Percentiles rank a stretch among this genome's conserved stretches.
Evolutionary conservation across 805 yeast genomes (phyloP).

Genomic region (Sugiyamaella americana): DNA sequence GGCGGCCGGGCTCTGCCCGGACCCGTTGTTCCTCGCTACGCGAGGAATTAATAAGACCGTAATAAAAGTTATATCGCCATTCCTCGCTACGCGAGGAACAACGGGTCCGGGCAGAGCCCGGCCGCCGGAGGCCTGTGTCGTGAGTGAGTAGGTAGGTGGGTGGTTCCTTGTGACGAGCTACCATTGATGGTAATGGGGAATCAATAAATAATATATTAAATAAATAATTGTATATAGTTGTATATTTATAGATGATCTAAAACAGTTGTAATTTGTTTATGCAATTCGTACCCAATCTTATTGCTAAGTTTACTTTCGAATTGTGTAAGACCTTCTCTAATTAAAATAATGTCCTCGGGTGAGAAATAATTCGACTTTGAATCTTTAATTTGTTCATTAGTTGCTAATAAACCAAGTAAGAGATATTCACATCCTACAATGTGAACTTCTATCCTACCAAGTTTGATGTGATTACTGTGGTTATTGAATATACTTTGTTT

Average conservation of each 20-base stretch:
- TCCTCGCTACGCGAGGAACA: too few species aligned
- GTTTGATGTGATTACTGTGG: neutral
- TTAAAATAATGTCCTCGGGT: neutral
- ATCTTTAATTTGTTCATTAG: neutral
- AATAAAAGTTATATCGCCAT: too few species aligned
- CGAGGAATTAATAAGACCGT: too few species aligned
- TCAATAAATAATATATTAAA: neutral
- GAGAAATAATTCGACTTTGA: neutral
- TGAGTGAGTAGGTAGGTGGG: too few species aligned
- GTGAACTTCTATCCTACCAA: too few species aligned
- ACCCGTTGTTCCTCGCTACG: too few species aligned
- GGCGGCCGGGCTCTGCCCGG: too few species aligned
- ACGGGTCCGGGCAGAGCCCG: too few species aligned
- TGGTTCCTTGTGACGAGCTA: neutral
- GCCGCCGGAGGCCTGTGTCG: too few species aligned
- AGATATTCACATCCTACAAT: conserved; percentile 9
- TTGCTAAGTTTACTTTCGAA: conserved; percentile 2
- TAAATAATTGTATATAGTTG: neutral
- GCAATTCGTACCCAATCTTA: neutral
- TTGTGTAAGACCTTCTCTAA: conserved; percentile 3
- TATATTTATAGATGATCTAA: neutral
- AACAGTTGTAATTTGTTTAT: conserved; percentile 4
- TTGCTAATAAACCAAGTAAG: conserved; percentile 9
- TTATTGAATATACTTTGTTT: neutral
- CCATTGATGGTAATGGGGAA: neutral